phyloP scores from a whole-genome alignment of 257 asterid species.

The Gentiana macrophylla region DNA sequence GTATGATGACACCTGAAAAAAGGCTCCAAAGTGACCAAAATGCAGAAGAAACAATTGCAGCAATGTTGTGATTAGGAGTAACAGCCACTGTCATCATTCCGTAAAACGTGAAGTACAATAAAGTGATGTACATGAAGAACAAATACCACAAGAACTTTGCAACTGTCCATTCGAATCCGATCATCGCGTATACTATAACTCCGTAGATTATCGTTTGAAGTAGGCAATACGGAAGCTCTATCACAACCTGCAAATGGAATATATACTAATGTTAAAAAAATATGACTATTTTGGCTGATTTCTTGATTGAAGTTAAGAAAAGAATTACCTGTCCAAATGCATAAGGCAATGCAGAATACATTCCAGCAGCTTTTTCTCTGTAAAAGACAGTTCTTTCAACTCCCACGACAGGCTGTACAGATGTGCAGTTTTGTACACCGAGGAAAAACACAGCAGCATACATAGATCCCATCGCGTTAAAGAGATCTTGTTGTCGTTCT shows the following conservation, averaged over 20 bases:
- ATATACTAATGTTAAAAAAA: too few relatives aligned
- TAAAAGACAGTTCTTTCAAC: slow-evolving; percentile 75
- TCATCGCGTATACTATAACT: slow-evolving; percentile 64
- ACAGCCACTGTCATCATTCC: slow-evolving; percentile 85
- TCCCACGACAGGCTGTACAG: slow-evolving; percentile 76
- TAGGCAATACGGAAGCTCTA: slow-evolving; percentile 61
- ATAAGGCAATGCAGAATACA: slow-evolving; percentile 80
- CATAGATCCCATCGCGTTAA: slow-evolving; percentile 87
- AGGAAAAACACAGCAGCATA: slow-evolving; percentile 57
- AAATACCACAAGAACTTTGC: slow-evolving; percentile 64
- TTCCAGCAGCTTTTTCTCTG: slow-evolving; percentile 90
- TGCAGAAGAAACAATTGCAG: slow-evolving; percentile 50
- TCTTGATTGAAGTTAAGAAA: too few relatives aligned
- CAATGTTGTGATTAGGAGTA: slow-evolving; percentile 66
- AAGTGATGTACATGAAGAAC: slow-evolving; percentile 66
- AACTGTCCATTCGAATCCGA: slow-evolving; percentile 68
- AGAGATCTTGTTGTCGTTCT: slow-evolving; percentile 44
- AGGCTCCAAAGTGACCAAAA: slow-evolving; percentile 61
- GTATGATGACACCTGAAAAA: slow-evolving; percentile 74
- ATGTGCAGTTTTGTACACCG: slow-evolving; percentile 54
- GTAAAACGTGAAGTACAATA: slow-evolving; percentile 64
- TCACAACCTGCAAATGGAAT: slow-evolving; percentile 30
- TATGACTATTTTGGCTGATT: too few relatives aligned
- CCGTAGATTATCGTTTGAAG: slow-evolving; percentile 48
- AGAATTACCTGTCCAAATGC: slow-evolving; percentile 63